phyloP scores from a whole-genome alignment of 345 rosid genomes.

The Arabidopsis arenosa region DNA sequence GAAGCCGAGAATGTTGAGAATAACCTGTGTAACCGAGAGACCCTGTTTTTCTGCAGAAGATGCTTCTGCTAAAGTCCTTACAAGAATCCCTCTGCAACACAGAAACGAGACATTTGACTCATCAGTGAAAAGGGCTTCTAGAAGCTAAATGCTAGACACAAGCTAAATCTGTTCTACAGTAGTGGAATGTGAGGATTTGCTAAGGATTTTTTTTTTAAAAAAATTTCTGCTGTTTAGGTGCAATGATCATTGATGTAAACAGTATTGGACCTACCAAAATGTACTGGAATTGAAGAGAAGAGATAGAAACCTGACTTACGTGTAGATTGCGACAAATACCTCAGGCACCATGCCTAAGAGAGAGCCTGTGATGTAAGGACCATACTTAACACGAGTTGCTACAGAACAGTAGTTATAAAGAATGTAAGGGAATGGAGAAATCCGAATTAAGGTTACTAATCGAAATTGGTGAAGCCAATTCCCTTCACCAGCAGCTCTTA shows the following conservation, averaged over 20 bases:
- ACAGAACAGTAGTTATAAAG: slow-evolving; percentile 91
- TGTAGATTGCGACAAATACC: slow-evolving; percentile 79
- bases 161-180: background rate
- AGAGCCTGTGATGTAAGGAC: slow-evolving; percentile 88
- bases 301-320: slow-evolving; percentile 59
- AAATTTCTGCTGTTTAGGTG: background rate
- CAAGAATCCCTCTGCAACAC: slow-evolving; percentile 80
- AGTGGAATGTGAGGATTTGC: background rate
- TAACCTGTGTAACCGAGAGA: slow-evolving; percentile 77
- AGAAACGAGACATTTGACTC: slow-evolving; percentile 1
- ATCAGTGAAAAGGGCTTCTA: background rate
- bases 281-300: background rate
- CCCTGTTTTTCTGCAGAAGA: slow-evolving; percentile 67
- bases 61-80: slow-evolving; percentile 88
- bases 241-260: background rate
- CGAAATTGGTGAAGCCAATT: slow-evolving; percentile 91
- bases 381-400: slow-evolving; percentile 81
- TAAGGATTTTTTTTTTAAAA: background rate
- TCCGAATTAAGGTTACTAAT: slow-evolving; percentile 79
- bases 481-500: slow-evolving; percentile 94
- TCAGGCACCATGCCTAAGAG: slow-evolving; percentile 89
- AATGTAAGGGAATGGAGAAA: slow-evolving; percentile 97
- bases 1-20: slow-evolving; percentile 78
- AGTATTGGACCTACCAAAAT: background rate
- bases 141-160: background rate